A percentile compares a stretch with the other conserved stretches of the same genome.
phyloP scores from a whole-genome alignment of 78 protist genomes.

The Dictyostelium citrinum region DNA sequence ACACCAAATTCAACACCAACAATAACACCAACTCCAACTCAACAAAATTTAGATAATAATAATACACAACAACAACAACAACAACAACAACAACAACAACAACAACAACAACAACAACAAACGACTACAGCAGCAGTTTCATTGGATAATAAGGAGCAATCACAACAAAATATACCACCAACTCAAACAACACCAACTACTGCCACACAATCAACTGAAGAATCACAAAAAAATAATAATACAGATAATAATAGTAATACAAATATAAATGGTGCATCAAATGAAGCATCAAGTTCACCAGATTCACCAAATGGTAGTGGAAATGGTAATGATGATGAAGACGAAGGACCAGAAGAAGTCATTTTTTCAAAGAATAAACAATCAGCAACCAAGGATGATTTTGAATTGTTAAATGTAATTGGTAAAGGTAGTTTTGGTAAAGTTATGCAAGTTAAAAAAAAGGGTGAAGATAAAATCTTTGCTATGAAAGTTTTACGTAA shows the following conservation, averaged over 20 bases:
- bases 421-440: conserved; percentile 91
- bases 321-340: conserved; percentile 32
- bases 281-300: not conserved
- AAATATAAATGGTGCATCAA: not conserved
- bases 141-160: not conserved
- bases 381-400: conserved; percentile 88
- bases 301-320: not conserved
- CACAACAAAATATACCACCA: not conserved
- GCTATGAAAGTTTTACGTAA: conserved; percentile 94
- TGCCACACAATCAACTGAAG: not conserved
- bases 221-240: not conserved
- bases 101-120: not conserved
- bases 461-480: conserved; percentile 78
- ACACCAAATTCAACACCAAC: not conserved
- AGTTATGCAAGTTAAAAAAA: conserved; percentile 91
- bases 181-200: conserved; percentile 5
- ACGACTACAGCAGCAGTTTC: not conserved
- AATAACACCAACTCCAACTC: not conserved
- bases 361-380: conserved; percentile 65
- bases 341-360: conserved; percentile 73
- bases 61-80: not conserved
- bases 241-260: not conserved
- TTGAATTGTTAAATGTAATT: conserved; percentile 85
- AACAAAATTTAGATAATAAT: not conserved
- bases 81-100: not conserved